Evolutionary conservation across 2,329 filamentous ascomycete species (phyloP), one percentile per base, ranked within the genome.

Genomic region (Aspergillus ruber): DNA sequence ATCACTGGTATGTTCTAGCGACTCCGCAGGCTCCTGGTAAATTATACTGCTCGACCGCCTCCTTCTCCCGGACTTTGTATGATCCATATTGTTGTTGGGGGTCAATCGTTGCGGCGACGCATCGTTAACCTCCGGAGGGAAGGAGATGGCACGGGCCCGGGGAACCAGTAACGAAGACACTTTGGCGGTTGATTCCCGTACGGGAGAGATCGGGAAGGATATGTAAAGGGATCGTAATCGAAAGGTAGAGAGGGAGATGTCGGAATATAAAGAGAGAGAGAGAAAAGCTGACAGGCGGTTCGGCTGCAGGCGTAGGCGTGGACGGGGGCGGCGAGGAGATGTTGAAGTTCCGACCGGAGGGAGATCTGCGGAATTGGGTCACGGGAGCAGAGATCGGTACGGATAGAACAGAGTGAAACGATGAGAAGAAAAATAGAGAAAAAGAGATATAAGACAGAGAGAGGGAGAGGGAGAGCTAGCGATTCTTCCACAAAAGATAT

Each of bases 41-140:
- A 98, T 90, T 74, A 98, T 84, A 74, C 91, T 97, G 77, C 91
- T 96, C 72, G 93, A 97, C 74, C 93, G 85, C 77, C 93, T 85
- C 79, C 91, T 83, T 71, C 91, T 81, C 58, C 83, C 85, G 57
- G 78, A 76, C 68, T 85, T 83, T 63, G 79, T 78, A 62, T 84
- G 80, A 60, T 65, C 73, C 74, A 78, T 82, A 68, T 70, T 78
- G 71, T 81, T 81, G 81, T 64, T 74, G 71, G 65, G 77, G 71
- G 74, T 79, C 72, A 73, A 78, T 76, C 71, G 65, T 18, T 39
- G 36, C 47, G 65, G 62, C 50, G 67, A 67, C 60, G 78, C 83
- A 78, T 73, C 83, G 79, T 87, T 85, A 61, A 84, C 82, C 74
- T 85, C 85, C 77, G 84, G 85, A 78, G 90, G 86, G 80, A 93